Base-by-base conservation (phyloP, 108 stramenopile genomes). In the Cyclotella sp. region DNA sequence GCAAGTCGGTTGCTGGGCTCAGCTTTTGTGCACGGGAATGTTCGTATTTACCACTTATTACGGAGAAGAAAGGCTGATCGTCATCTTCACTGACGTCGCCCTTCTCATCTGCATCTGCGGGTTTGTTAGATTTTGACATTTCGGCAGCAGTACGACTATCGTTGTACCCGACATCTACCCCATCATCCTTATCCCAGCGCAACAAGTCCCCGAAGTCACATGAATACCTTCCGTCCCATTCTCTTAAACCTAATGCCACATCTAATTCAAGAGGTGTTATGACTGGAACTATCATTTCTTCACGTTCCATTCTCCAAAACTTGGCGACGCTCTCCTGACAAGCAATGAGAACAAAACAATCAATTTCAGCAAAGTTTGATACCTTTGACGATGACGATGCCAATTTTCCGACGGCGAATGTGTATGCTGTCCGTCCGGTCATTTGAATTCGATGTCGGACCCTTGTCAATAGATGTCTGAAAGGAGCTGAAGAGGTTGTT, bases 321-420 rank as follows among this genome's bases (percentile, higher is more conserved):
- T 97, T 84, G 63, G 95, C 85, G 47, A 88, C 85, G 66, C 86
- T 90, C 63, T 97, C 93, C 26, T 90, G 86, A 78, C 97, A 97
- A 18, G 95, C 96, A 7, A 98, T 92, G 54, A 98, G 59, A 28
- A 96, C 95, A 73, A 94, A 98, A 70, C 91, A 92, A 55, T 98
- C 98, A 63, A 97, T 92, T 72, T 97, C 96, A 13, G 94, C 95
- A 91, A 97, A 98, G 76, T 98, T 98, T 40, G 93, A 86, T 24
- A 98, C 73, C 69, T 98, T 98, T 22, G 94, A 93, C 13, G 90
- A 89, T n/a, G 79, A 27, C 24, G 79, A 73, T 72, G 97, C 96
- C 43, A 97, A 82, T 82, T 96, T 97, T 9, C 98, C 98, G 14
- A 98, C 94, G 26, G 90, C 91, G 81, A 98, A 96, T 44, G 89